Evolutionary conservation across 768 basidiomycete genomes (phyloP), one percentile per base, ranked within the genome.

Genomic region (Kwoniella sp.): DNA sequence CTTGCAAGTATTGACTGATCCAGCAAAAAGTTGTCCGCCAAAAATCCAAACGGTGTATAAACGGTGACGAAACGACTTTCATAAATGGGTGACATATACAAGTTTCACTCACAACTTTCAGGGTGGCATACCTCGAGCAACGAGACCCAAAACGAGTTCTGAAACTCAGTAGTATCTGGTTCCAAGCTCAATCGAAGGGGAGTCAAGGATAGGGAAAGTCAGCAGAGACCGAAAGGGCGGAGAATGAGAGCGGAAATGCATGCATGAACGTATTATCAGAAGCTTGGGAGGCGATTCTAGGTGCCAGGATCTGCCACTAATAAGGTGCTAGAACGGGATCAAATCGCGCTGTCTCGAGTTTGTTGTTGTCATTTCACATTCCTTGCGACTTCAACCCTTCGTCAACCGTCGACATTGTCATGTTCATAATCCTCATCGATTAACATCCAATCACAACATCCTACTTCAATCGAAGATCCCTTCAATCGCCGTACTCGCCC

Each of bases 151-250:
- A 60, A 60, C 48, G 58, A 60, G 58, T n/a, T n/a, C n/a, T n/a
- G n/a, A n/a, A n/a, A n/a, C n/a, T n/a, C n/a, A n/a, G n/a, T n/a
- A 31, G 31, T 61, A 48, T 52, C 52, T 60, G 58, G 58, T 60
- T 50, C 50, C 59, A 52, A 54, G 29, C 25, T 34, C 52, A 54
- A 51, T 55, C 37, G 59, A 61, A 59, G 25, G 58, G 7, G 45
- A 48, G 22, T 47, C 22, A 20, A 8, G n/a, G n/a, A n/a, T n/a
- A n/a, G n/a, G n/a, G n/a, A n/a, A n/a, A n/a, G n/a, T n/a, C n/a
- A n/a, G n/a, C n/a, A n/a, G n/a, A n/a, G n/a, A n/a, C n/a, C n/a
- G n/a, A n/a, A n/a, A n/a, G n/a, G n/a, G n/a, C n/a, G n/a, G n/a
- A n/a, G n/a, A n/a, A n/a, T n/a, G n/a, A n/a, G n/a, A n/a, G n/a